These are phyloP conservation scores for Bruguiera gymnorhiza DNA, from an alignment of 345 rosid species.

Conservation along the genomic window DNA sequence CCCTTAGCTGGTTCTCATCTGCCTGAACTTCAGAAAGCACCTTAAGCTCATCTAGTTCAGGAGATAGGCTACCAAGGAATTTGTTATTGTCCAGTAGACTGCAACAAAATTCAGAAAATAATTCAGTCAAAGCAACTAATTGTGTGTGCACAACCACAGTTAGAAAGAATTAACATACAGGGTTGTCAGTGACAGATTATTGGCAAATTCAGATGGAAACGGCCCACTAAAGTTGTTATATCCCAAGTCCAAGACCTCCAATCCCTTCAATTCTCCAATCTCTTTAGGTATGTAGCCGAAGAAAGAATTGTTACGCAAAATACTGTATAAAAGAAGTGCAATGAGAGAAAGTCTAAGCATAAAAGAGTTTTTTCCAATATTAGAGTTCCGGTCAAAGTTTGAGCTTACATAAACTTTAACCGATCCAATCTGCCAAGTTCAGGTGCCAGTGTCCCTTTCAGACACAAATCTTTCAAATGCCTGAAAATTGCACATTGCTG, in stretches of 20 bases:
- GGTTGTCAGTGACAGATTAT: constrained; percentile 38
- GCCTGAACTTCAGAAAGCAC: constrained; percentile 42
- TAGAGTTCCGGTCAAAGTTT: background rate
- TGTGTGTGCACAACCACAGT: background rate
- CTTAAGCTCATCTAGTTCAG: constrained; percentile 38
- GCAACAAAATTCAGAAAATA: constrained; percentile 16
- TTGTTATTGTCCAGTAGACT: constrained; percentile 54
- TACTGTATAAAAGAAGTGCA: constrained; percentile 35
- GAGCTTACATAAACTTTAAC: constrained; percentile 71
- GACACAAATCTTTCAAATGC: constrained; percentile 68
- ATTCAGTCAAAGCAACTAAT: constrained; percentile 12
- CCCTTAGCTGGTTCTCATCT: constrained; percentile 34
- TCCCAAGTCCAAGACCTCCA: constrained; percentile 81
- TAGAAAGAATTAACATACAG: constrained; percentile 36
- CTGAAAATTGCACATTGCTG: constrained; percentile 34
- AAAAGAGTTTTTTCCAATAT: background rate
- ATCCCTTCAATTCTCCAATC: constrained; percentile 57
- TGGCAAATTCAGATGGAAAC: constrained; percentile 41
- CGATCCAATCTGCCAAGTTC: constrained; percentile 55
- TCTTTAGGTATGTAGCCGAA: constrained; percentile 66
- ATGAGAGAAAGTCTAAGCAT: background rate
- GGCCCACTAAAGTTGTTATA: constrained; percentile 67
- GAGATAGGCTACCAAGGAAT: constrained; percentile 37
- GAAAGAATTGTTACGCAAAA: constrained; percentile 79
- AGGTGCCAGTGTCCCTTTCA: constrained; percentile 67